phyloP scores from a whole-genome alignment of 768 basidiomycete genomes.

The Calvatia gigantea region DNA sequence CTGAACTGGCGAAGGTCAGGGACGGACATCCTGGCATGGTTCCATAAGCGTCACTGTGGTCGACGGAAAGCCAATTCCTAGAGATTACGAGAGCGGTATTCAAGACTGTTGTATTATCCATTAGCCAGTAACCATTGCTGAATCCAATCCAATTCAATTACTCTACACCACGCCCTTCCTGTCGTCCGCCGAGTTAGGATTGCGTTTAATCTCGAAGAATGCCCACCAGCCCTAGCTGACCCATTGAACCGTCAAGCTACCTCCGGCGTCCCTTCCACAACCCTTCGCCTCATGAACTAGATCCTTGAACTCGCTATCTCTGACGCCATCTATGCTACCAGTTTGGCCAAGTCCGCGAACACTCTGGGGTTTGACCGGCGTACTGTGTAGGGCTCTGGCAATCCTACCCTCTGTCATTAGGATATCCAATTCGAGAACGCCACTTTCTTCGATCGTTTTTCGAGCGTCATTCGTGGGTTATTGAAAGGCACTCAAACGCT shows the following conservation, averaged over 20 bases:
- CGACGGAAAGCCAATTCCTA: slow-evolving; percentile 7
- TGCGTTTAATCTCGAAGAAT: not conserved
- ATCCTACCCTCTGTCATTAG: not conserved
- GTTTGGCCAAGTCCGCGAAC: not conserved
- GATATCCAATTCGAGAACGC: not conserved
- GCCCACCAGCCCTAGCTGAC: not conserved
- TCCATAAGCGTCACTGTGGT: slow-evolving; percentile 16
- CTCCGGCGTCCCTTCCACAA: not conserved
- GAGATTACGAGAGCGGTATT: slow-evolving; percentile 14
- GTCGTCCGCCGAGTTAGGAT: not conserved
- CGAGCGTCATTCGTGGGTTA: slow-evolving; percentile 17
- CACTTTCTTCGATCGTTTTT: not conserved
- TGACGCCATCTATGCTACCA: not conserved
- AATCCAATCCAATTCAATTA: not conserved
- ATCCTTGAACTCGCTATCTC: not conserved
- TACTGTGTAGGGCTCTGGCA: not conserved
- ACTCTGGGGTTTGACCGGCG: not conserved
- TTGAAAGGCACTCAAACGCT: slow-evolving; percentile 12
- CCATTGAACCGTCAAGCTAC: not conserved
- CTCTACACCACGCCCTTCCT: slow-evolving; percentile 5
- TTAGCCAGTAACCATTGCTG: not conserved
- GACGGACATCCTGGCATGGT: not conserved
- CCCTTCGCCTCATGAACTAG: not conserved
- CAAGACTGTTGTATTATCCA: slow-evolving; percentile 19
- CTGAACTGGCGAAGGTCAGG: slow-evolving; percentile 4